phyloP scores from a whole-genome alignment of 2,329 filamentous ascomycete species.

The Colletotrichum spinosum region DNA sequence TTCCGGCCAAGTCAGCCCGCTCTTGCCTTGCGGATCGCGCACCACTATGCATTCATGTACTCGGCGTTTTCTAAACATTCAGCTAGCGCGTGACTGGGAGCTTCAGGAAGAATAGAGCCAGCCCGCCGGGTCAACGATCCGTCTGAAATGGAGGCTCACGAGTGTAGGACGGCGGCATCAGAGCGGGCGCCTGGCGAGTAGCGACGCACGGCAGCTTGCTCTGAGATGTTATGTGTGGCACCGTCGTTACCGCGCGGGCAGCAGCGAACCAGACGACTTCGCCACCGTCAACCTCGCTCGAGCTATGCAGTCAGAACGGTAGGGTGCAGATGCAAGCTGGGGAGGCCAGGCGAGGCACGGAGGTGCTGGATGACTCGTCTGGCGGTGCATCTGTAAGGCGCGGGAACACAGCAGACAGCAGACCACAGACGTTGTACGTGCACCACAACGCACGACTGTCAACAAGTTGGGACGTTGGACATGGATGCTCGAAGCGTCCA shows the following conservation, averaged over 20 bases:
- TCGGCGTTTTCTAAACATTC: neutral
- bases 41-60: neutral
- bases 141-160: slow-evolving; percentile 30
- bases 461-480: no score
- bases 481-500: no score
- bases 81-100: slow-evolving; percentile 19
- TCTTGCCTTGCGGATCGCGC: neutral
- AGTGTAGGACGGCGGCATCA: slow-evolving; percentile 29
- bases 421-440: neutral
- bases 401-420: neutral
- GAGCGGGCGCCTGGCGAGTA: slow-evolving; percentile 22
- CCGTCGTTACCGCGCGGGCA: slow-evolving; percentile 6
- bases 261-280: slow-evolving; percentile 10
- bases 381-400: no score
- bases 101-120: slow-evolving; percentile 2
- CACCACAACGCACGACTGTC: slow-evolving; percentile 3
- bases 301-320: slow-evolving; percentile 1
- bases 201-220: neutral
- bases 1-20: neutral
- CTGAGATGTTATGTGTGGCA: neutral
- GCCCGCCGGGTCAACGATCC: slow-evolving; percentile 15
- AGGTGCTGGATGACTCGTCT: neutral
- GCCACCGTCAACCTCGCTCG: slow-evolving; percentile 23
- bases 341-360: slow-evolving; percentile 10
- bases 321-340: slow-evolving; percentile 26